Conservation (phyloP, 176 grass and related monocot species). For the Bothriochloa decipiens region DNA sequence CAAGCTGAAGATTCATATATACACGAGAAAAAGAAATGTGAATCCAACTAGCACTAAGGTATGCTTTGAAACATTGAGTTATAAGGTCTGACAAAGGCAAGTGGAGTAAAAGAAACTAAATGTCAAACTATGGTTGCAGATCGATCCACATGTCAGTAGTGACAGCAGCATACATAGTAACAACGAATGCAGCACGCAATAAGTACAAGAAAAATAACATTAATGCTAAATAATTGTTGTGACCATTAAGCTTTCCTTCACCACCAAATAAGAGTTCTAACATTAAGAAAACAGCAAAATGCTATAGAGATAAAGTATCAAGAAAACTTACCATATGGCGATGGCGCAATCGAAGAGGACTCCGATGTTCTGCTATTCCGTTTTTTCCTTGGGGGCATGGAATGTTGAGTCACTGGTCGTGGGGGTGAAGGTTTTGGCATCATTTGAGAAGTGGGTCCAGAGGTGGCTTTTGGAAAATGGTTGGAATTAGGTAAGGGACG, state of each 20-base stretch:
- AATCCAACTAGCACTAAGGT: not conserved
- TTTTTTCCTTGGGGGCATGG: constrained; percentile 34
- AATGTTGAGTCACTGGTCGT: constrained; percentile 29
- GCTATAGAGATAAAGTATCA: constrained; percentile 16
- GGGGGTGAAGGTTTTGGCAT: constrained; percentile 46
- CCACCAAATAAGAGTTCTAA: not conserved
- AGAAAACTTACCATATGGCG: constrained; percentile 57
- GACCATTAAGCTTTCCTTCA: not conserved
- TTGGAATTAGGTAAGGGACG: constrained; percentile 12
- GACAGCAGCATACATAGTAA: not conserved
- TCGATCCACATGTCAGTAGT: constrained; percentile 12
- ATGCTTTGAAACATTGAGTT: constrained; percentile 9
- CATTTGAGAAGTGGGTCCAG: constrained; percentile 49
- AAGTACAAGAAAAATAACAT: constrained; percentile 8
- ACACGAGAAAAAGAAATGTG: constrained; percentile 1
- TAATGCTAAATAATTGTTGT: not conserved
- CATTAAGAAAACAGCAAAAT: not conserved
- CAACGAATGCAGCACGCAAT: not conserved
- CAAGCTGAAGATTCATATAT: not conserved
- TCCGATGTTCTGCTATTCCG: constrained; percentile 20
- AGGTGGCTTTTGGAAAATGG: constrained; percentile 39
- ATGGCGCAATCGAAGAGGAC: constrained; percentile 43
- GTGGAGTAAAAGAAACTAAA: not conserved
- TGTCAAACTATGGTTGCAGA: constrained; percentile 11
- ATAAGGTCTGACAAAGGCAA: not conserved